Base-by-base conservation (phyloP, 108 stramenopile species). In the Cyclostephanos tholiformis region DNA sequence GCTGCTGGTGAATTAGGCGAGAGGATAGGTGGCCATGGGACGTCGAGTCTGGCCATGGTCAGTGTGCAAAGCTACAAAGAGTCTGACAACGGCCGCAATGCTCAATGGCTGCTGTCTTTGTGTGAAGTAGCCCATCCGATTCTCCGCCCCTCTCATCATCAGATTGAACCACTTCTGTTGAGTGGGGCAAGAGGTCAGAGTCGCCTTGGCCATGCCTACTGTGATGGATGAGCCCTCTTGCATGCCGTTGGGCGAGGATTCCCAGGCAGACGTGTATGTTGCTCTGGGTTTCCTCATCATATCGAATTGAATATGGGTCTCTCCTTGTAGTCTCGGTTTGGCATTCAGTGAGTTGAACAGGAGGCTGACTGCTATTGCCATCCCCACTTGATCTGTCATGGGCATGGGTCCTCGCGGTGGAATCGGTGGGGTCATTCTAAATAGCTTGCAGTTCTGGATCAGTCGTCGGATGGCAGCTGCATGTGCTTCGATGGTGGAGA, bases 71-170 rank as follows among this genome's bases (percentile, higher is more conserved):
- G n/a, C n/a, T n/a, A 63, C 71, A 3, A 63, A 23, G n/a, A 63
- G 17, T 5, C 50, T 27, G 13, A 63, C 62, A 2, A 72, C 16
- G 2, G 25, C 50, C 9, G 29, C 17, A 0, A 72, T 71, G 19
- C 25, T 10, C 14, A 77, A 11, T 0, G 63, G 19, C 41, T 50
- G 6, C 16, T 79, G 64, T 1, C 39, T 35, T 39, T 41, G 22
- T 4, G 64, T 51, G 2, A 49, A 22, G 38, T 26, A 62, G 10
- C 70, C 70, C 77, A 79, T 79, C 19, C 77, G 25, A 4, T 16
- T 29, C 14, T 77, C 63, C 4, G 36, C 19, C 0, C 76, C 76
- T 6, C 23, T 11, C 13, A 64, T 22, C 9, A 70, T 70, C n/a
- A 26, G 9, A 0, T 17, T 1, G 46, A 77, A 77, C 63, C 56